Evolutionary conservation across 2,329 filamentous ascomycete species (phyloP), one percentile per base, ranked within the genome.

Genomic region (Sarocladiaceae sp.): DNA sequence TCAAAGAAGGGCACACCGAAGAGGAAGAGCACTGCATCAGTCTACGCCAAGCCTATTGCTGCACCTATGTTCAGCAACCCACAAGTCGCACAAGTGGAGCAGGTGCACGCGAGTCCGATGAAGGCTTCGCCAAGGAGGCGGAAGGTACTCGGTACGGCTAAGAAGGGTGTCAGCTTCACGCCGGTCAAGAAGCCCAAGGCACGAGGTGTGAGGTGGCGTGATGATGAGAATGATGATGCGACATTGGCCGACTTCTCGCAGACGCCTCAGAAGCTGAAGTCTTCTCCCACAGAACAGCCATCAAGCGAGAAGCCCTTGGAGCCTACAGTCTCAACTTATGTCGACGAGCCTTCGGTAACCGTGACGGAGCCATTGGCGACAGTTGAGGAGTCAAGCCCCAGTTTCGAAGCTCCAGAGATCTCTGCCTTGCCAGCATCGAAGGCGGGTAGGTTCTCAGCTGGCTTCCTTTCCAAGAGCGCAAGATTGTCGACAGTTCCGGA

Each of bases 201-300:
- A 52, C 82, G 92, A 55, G 86, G 80, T 42, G 93, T 99, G 5
- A 83, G 93, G 57, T 99, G 94, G 94, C 85, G 90, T 54, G 94
- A 97, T 62, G 94, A 97, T 61, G 90, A 82, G 62, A 73, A 86
- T 2, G 87, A 95, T 63, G 84, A 93, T 50, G 92, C 91, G 22
- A 85, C 86, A 1, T 73, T 97, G 52, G 91, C 88, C 11, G 94
- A 97, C 65, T 97, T 93, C 64, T 89, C 93, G 63, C 90, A 90
- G 70, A 97, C 93, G 2, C 93, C 94, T 1, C 81, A 91, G 66
- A 88, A 86, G 63, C 68, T 79, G 8, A 74, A 59, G 20, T 75
- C 75, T 2, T 80, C 82, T 1, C 80, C 83, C 6, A 79, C 84
- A 48, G 68, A 69, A 44, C 52, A 60, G 18, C 31, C 56, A 4